Base-by-base conservation (phyloP, 768 basidiomycete genomes). In the Pleurotus cornucopiae region DNA sequence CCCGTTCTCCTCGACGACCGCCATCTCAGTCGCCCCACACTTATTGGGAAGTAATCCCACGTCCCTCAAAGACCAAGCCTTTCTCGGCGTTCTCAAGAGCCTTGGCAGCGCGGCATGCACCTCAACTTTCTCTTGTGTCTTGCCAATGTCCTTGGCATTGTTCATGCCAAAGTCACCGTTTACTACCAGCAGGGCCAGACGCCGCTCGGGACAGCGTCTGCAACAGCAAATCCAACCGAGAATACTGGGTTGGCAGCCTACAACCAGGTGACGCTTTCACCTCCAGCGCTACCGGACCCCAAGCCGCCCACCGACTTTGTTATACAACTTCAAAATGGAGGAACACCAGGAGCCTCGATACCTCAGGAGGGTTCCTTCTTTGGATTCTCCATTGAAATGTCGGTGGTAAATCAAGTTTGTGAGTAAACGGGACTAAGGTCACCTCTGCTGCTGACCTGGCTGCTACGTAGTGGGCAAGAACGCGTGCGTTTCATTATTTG, bases 361-460 rank as follows among this genome's bases (percentile, higher is more conserved):
- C 59, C 62, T 7, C 73, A 74, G 54, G 65, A 63, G 34, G 77
- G 74, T 40, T 62, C 66, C 46, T 85, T 85, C 61, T 68, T 81
- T 39, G 84, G 85, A 12, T 83, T 85, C 63, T 82, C 79, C 5
- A 72, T 86, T 44, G 85, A 86, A 64, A 69, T 85, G 65, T 81
- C 81, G 49, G 77, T 85, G 6, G 75, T 74, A 1, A 76, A 76
- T 43, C 73, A 76, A 65, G 68, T 84, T 60, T 65, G 81, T 82
- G 60, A 67, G 80, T 80, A 49, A 13, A 14, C 13, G 11, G 7
- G 20, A 13, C 25, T 47, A 6, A 16, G 9, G 16, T 14, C 52
- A 20, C 16, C 34, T 43, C 21, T 46, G n/a, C 20, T 37, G 38
- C 43, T 56, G 13, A 13, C 34, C 46, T 14, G 13, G 11, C 23